phyloP scores from a whole-genome alignment of 805 yeast genomes.

The Pichia ethanolica region DNA sequence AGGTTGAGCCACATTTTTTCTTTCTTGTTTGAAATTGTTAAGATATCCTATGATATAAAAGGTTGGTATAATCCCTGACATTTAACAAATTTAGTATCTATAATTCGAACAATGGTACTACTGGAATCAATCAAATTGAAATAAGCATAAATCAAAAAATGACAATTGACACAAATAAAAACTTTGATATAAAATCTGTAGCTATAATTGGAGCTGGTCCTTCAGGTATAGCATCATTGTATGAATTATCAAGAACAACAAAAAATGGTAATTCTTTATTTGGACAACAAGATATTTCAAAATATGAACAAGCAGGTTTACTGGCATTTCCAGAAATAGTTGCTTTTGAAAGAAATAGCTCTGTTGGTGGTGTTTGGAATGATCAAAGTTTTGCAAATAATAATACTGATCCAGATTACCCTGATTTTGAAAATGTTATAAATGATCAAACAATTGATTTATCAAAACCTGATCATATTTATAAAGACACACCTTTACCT shows the following conservation, averaged over 20 bases:
- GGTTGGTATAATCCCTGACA: too few relatives aligned
- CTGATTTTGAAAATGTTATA: constrained; percentile 7
- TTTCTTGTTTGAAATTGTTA: too few relatives aligned
- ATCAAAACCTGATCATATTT: constrained; percentile 7
- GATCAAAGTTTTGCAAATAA: constrained; percentile 8
- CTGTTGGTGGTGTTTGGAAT: constrained; percentile 38
- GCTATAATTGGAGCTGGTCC: constrained; percentile 40
- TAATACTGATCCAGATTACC: constrained; percentile 18
- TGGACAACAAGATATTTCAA: constrained; percentile 8
- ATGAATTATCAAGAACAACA: constrained; percentile 27
- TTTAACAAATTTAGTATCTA: too few relatives aligned
- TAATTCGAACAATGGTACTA: too few relatives aligned
- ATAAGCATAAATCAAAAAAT: not conserved
- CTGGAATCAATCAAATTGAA: too few relatives aligned
- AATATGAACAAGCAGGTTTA: constrained; percentile 7
- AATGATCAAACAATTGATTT: not conserved
- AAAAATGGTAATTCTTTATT: constrained; percentile 23
- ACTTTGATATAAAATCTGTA: constrained; percentile 14
- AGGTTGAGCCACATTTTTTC: too few relatives aligned
- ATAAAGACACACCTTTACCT: constrained; percentile 6
- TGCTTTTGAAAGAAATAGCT: constrained; percentile 33
- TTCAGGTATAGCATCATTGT: constrained; percentile 31
- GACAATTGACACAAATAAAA: constrained; percentile 3
- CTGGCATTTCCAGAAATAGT: constrained; percentile 28
- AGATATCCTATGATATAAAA: too few relatives aligned